phyloP scores from a whole-genome alignment of 2,329 filamentous ascomycete species.

The Exophiala bonariae region DNA sequence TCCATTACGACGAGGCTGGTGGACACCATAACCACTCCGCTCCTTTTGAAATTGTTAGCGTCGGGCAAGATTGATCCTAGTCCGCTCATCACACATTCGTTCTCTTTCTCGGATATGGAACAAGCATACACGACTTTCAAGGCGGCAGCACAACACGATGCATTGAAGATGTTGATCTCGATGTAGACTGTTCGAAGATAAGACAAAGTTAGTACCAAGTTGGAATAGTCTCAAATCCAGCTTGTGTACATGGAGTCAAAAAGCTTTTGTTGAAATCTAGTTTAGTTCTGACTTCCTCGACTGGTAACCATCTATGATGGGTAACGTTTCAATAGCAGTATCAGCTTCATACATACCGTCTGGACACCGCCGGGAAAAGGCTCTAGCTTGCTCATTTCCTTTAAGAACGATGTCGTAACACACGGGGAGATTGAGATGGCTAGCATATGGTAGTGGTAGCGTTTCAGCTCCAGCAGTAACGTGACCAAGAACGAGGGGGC shows the following conservation, averaged over 20 bases:
- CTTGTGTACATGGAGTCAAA: neutral
- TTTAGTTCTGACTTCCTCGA: neutral
- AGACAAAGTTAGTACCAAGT: too few relatives aligned
- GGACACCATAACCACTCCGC: slow-evolving; percentile 50
- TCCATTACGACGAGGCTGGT: slow-evolving; percentile 52
- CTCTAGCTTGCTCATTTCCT: too few relatives aligned
- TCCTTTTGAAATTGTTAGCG: slow-evolving; percentile 49
- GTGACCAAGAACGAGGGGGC: too few relatives aligned
- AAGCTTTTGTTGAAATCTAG: neutral
- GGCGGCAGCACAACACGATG: slow-evolving; percentile 42
- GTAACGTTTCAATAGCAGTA: too few relatives aligned
- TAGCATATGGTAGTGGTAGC: too few relatives aligned
- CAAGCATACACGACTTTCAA: slow-evolving; percentile 48
- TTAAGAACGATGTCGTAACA: too few relatives aligned
- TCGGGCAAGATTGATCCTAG: slow-evolving; percentile 44
- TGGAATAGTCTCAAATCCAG: too few relatives aligned
- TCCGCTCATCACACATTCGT: slow-evolving; percentile 49
- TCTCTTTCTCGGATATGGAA: slow-evolving; percentile 44
- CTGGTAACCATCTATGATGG: too few relatives aligned
- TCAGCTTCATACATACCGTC: too few relatives aligned
- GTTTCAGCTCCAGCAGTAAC: too few relatives aligned
- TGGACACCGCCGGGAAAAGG: too few relatives aligned
- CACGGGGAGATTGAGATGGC: too few relatives aligned
- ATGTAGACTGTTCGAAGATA: slow-evolving; percentile 4
- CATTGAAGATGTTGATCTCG: slow-evolving; percentile 46